phyloP scores from a whole-genome alignment of 768 basidiomycete species.

The Coprinopsis cinerea region DNA sequence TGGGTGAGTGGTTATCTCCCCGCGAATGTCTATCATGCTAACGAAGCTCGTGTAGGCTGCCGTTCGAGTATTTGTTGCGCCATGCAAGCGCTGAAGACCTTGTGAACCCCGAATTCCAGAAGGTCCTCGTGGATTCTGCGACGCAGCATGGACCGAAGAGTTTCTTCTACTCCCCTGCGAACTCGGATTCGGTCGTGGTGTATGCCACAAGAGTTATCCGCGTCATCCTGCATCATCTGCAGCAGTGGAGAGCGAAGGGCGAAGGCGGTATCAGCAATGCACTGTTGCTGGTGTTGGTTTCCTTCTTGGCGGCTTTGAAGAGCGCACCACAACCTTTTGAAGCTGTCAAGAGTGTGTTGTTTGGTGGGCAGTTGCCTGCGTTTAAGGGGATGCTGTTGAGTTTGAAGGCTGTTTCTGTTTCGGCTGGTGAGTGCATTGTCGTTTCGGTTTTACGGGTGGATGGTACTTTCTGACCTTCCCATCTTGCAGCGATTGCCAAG shows the following conservation, averaged over 20 bases:
- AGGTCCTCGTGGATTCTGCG: neutral
- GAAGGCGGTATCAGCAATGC: conserved; percentile 19
- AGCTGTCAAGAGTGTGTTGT: conserved; percentile 34
- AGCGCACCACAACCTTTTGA: conserved; percentile 21
- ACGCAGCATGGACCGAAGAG: neutral
- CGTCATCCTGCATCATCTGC: conserved; percentile 18
- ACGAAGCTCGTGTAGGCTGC: neutral
- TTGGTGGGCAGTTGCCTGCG: conserved; percentile 23
- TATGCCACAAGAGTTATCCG: conserved; percentile 21
- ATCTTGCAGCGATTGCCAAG: neutral
- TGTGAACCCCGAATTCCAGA: neutral
- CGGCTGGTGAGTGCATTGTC: conserved; percentile 30
- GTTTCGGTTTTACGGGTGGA: too few relatives aligned
- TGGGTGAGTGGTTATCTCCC: neutral
- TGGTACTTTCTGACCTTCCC: neutral
- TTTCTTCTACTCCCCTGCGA: conserved; percentile 20
- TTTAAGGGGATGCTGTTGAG: conserved; percentile 32
- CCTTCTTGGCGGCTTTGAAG: conserved; percentile 26
- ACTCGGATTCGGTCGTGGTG: conserved; percentile 16
- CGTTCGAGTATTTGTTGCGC: conserved; percentile 8
- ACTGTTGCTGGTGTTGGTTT: conserved; percentile 34
- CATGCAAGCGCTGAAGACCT: conserved; percentile 3
- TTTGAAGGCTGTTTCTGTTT: conserved; percentile 14
- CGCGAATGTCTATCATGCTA: neutral
- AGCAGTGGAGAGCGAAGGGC: conserved; percentile 8